Conservation (phyloP, 2,329 filamentous ascomycete genomes). For the Hypoxylon sp. region DNA sequence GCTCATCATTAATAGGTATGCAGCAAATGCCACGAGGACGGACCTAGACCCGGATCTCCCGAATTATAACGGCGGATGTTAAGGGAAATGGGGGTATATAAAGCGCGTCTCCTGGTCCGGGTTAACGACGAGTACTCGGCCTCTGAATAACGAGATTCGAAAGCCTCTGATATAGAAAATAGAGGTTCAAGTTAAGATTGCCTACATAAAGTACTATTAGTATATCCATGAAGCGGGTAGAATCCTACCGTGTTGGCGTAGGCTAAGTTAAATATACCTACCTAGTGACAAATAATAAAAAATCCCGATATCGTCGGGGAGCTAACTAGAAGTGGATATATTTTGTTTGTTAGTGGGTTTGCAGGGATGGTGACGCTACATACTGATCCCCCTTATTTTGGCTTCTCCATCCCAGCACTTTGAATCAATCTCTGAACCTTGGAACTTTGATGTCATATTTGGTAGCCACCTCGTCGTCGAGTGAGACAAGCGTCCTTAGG, state of each 20-base stretch:
- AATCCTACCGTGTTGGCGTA: too few species aligned
- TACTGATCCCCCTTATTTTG: slow-evolving; percentile 24
- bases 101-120: too few species aligned
- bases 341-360: slow-evolving; percentile 1
- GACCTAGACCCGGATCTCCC: too few species aligned
- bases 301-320: slow-evolving; percentile 11
- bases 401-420: slow-evolving; percentile 10
- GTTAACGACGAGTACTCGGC: too few species aligned
- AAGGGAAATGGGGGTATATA: too few species aligned
- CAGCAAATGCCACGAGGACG: too few species aligned
- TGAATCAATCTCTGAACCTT: background rate
- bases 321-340: slow-evolving; percentile 15
- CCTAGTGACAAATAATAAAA: slow-evolving; percentile 19
- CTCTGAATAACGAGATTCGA: too few species aligned
- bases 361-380: slow-evolving; percentile 37
- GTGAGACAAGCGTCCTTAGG: background rate
- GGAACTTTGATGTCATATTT: slow-evolving; percentile 19
- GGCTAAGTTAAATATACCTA: too few species aligned
- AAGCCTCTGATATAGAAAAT: too few species aligned
- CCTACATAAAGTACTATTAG: slow-evolving; percentile 4
- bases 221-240: too few species aligned
- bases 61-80: too few species aligned
- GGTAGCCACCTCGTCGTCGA: background rate
- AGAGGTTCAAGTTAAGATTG: too few species aligned
- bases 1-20: slow-evolving; percentile 12